phyloP scores from a whole-genome alignment of 2,329 filamentous ascomycete species.

The Tothia fuscella region DNA sequence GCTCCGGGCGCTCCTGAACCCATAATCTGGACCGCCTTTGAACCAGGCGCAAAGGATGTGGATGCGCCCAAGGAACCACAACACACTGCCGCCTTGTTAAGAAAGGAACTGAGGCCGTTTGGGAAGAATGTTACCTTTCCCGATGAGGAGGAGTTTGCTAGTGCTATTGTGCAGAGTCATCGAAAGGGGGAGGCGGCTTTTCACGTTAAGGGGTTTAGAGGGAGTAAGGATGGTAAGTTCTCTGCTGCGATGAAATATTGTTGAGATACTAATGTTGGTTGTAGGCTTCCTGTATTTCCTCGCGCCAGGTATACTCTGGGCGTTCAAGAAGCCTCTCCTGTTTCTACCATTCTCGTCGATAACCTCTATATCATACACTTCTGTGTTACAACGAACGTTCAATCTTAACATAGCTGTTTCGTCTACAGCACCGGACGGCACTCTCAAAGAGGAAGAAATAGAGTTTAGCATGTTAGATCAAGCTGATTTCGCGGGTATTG shows the following conservation, averaged over 20 bases:
- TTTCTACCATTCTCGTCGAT: constrained; percentile 50
- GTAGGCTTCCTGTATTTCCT: constrained; percentile 52
- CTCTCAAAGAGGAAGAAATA: constrained; percentile 36
- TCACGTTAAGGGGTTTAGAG: constrained; percentile 51
- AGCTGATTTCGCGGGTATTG: constrained; percentile 49
- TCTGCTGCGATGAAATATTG: neutral
- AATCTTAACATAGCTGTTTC: constrained; percentile 46
- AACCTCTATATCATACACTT: constrained; percentile 50
- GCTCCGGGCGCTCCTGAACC: constrained; percentile 32
- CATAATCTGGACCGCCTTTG: constrained; percentile 48
- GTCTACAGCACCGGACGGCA: constrained; percentile 15
- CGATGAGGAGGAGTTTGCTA: constrained; percentile 45
- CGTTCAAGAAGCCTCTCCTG: constrained; percentile 52
- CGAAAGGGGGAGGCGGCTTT: constrained; percentile 51
- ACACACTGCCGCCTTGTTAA: constrained; percentile 22
- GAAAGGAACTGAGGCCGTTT: constrained; percentile 33
- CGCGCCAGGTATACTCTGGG: constrained; percentile 48
- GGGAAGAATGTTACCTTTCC: constrained; percentile 41
- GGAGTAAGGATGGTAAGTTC: constrained; percentile 50
- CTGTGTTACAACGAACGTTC: constrained; percentile 53
- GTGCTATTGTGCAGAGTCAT: constrained; percentile 47
- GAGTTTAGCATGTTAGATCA: constrained; percentile 58
- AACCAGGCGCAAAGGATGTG: constrained; percentile 35
- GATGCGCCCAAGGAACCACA: constrained; percentile 21
- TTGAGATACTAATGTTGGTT: neutral